These are phyloP conservation scores for Colletotrichum cordylinicola DNA, from an alignment of 2,329 filamentous ascomycete genomes.

Conservation along the genomic window DNA sequence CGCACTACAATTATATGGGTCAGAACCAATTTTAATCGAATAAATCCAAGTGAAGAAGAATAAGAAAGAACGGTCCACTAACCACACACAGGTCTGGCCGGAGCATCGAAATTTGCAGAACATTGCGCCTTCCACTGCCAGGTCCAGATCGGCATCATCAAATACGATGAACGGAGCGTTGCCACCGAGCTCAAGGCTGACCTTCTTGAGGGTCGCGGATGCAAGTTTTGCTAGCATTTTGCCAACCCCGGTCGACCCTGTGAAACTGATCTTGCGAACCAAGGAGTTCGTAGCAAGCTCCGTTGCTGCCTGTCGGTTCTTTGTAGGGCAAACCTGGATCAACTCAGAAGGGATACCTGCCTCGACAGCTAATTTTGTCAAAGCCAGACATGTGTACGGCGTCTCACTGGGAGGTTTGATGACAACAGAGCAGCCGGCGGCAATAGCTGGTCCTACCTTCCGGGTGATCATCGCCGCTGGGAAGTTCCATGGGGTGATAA, in stretches of 20 bases:
- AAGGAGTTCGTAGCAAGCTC: slow-evolving; percentile 32
- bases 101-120: slow-evolving; percentile 75
- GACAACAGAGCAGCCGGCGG: slow-evolving; percentile 74
- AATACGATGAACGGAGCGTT: slow-evolving; percentile 82
- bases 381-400: slow-evolving; percentile 69
- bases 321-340: slow-evolving; percentile 43
- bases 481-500: slow-evolving; percentile 74
- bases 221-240: slow-evolving; percentile 71
- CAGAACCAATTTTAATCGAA: background rate
- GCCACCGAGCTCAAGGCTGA: slow-evolving; percentile 76
- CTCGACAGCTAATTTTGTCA: slow-evolving; percentile 67
- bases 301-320: slow-evolving; percentile 21
- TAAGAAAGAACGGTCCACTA: background rate
- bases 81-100: slow-evolving; percentile 71
- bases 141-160: slow-evolving; percentile 76
- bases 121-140: slow-evolving; percentile 69
- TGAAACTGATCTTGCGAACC: slow-evolving; percentile 77
- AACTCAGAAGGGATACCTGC: slow-evolving; percentile 73
- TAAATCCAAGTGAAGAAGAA: background rate
- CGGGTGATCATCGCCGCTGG: slow-evolving; percentile 56
- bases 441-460: slow-evolving; percentile 58
- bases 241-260: slow-evolving; percentile 59
- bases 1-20: slow-evolving; percentile 37
- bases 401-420: slow-evolving; percentile 74
- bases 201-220: slow-evolving; percentile 72